Percentiles rank a stretch among this genome's conserved stretches.
Conservation (phyloP, 2,329 filamentous ascomycete genomes). For the Penicillium sp. region DNA sequence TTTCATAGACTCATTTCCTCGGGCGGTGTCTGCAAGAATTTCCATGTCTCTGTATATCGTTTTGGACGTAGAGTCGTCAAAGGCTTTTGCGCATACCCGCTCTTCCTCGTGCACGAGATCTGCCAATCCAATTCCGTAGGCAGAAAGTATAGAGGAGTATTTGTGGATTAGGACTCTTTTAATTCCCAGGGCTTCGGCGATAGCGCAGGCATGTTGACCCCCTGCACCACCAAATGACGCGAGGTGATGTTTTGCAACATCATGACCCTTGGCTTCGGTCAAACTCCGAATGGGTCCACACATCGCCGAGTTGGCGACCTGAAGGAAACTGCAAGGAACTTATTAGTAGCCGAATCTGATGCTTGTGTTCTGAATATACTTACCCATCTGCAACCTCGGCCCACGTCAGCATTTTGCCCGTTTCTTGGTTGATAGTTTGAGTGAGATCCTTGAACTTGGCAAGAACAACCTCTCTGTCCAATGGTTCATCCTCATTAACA, state of each 20-base stretch:
- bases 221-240: slow-evolving; percentile 88
- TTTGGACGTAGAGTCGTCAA: neutral
- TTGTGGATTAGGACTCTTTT: slow-evolving; percentile 77
- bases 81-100: slow-evolving; percentile 29
- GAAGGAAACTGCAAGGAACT: slow-evolving; percentile 75
- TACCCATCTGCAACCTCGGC: slow-evolving; percentile 33
- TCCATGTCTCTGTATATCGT: slow-evolving; percentile 2
- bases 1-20: slow-evolving; percentile 1
- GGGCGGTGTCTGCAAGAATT: neutral
- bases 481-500: slow-evolving; percentile 53
- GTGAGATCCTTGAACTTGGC: slow-evolving; percentile 73
- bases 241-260: slow-evolving; percentile 78
- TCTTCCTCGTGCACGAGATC: slow-evolving; percentile 42
- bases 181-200: slow-evolving; percentile 77
- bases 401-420: slow-evolving; percentile 56
- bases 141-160: slow-evolving; percentile 41
- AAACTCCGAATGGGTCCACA: slow-evolving; percentile 79
- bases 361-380: neutral
- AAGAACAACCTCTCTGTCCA: slow-evolving; percentile 73
- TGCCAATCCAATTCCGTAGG: slow-evolving; percentile 47
- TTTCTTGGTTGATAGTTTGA: slow-evolving; percentile 71
- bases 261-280: slow-evolving; percentile 83
- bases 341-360: slow-evolving; percentile 51
- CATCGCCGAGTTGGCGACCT: slow-evolving; percentile 89
- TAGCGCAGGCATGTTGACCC: slow-evolving; percentile 87